Evolutionary conservation across 2,329 filamentous ascomycete species (phyloP).

Genomic region (Trematosphaeria pertusa): DNA sequence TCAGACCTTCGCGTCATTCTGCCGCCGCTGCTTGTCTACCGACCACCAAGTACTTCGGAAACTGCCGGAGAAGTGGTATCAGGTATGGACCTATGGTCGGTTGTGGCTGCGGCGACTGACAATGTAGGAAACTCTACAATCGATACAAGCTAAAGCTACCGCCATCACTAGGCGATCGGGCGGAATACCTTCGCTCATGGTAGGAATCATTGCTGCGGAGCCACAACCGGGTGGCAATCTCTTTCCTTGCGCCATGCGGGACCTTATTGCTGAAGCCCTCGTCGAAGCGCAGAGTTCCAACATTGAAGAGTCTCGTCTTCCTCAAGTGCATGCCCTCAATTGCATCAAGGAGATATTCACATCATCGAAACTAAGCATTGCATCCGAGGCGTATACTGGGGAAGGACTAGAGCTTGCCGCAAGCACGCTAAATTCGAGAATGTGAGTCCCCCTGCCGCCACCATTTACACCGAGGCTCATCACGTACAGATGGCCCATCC

Average conservation of each 20-base stretch:
- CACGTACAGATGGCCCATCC: slow-evolving; percentile 78
- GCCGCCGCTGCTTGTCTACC: slow-evolving; percentile 67
- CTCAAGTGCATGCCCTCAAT: slow-evolving; percentile 95
- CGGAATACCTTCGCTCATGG: slow-evolving; percentile 86
- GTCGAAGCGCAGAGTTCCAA: slow-evolving; percentile 62
- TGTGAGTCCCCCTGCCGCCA: slow-evolving; percentile 59
- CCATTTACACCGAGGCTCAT: slow-evolving; percentile 8
- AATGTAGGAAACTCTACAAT: slow-evolving; percentile 66
- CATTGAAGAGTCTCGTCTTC: slow-evolving; percentile 66
- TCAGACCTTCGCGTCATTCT: slow-evolving; percentile 83
- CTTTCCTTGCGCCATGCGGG: slow-evolving; percentile 69
- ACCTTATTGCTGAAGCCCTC: slow-evolving; percentile 66
- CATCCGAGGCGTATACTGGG: slow-evolving; percentile 76
- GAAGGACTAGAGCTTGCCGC: slow-evolving; percentile 80
- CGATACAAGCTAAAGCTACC: slow-evolving; percentile 76
- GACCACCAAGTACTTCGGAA: slow-evolving; percentile 50
- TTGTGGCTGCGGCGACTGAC: slow-evolving; percentile 6
- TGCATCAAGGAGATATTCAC: slow-evolving; percentile 92
- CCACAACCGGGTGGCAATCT: slow-evolving; percentile 62
- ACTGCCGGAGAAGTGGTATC: slow-evolving; percentile 74
- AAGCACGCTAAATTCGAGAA: slow-evolving; percentile 76
- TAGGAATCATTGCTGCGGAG: slow-evolving; percentile 77
- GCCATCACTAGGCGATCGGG: slow-evolving; percentile 88
- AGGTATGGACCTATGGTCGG: slow-evolving; percentile 28
- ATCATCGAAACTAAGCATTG: slow-evolving; percentile 75